phyloP scores from a whole-genome alignment of 2,329 filamentous ascomycete species.

The Aulographum hederae region DNA sequence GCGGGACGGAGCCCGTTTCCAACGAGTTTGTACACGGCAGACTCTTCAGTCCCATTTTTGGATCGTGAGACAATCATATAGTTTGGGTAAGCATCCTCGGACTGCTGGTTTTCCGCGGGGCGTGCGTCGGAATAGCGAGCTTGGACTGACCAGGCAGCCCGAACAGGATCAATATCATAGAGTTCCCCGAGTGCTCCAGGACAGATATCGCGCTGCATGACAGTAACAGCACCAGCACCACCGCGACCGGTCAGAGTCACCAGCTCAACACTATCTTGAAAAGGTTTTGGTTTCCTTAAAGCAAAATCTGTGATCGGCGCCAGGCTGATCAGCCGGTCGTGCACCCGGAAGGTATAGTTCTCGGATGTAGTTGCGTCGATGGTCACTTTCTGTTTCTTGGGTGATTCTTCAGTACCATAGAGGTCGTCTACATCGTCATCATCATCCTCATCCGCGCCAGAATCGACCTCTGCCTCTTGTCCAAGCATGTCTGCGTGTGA shows the following conservation, averaged over 20 bases:
- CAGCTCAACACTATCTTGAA: too few relatives aligned
- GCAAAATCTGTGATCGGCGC: conserved; percentile 64
- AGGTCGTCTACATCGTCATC: conserved; percentile 40
- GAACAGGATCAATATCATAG: too few relatives aligned
- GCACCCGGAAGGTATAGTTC: conserved; percentile 54
- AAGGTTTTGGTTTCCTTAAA: too few relatives aligned
- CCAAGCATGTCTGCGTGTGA: conserved; percentile 40
- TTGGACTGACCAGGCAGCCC: too few relatives aligned
- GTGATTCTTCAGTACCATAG: conserved; percentile 36
- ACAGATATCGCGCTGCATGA: too few relatives aligned
- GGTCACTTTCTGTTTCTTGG: conserved; percentile 15
- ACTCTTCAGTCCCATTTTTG: conserved; percentile 52
- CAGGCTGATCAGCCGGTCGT: conserved; percentile 61
- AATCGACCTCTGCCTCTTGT: conserved; percentile 24
- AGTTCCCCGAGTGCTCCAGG: too few relatives aligned
- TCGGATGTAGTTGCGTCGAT: conserved; percentile 31
- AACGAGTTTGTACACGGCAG: conserved; percentile 60
- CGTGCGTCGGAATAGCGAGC: too few relatives aligned
- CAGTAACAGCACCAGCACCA: too few relatives aligned
- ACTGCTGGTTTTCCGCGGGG: too few relatives aligned
- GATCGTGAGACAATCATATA: conserved; percentile 68
- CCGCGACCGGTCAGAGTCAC: conserved; percentile 42
- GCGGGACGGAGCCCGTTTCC: too few relatives aligned
- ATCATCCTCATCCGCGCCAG: conserved; percentile 39
- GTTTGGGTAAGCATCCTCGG: too few relatives aligned